Percentiles rank a stretch among this genome's conserved stretches.
Conservation (phyloP, 371 early-diverging fungal species). For the Rhizopus arrhizus region DNA sequence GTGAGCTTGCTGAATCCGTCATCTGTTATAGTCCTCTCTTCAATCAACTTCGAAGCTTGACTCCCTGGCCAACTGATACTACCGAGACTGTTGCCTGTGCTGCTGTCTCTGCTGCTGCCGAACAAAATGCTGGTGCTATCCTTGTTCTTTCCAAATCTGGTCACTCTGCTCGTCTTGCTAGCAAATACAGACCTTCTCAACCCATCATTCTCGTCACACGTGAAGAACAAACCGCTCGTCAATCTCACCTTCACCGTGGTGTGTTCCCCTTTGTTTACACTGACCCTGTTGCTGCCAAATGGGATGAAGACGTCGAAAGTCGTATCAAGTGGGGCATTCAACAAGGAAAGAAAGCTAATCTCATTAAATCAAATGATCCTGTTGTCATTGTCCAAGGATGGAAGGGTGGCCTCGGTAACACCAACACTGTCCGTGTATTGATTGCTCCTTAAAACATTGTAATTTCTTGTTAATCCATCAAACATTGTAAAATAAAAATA, state of each 20-base stretch:
- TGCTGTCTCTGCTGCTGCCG: slow-evolving; percentile 84
- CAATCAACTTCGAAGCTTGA: slow-evolving; percentile 75
- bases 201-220: slow-evolving; percentile 90
- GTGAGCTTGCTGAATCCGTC: slow-evolving; percentile 72
- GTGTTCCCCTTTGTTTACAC: slow-evolving; percentile 84
- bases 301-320: slow-evolving; percentile 88
- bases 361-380: slow-evolving; percentile 68
- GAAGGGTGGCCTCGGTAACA: slow-evolving; percentile 79
- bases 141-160: slow-evolving; percentile 83
- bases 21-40: slow-evolving; percentile 75
- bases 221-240: slow-evolving; percentile 79
- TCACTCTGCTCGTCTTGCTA: slow-evolving; percentile 83
- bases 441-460: slow-evolving; percentile 35
- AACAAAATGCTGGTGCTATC: slow-evolving; percentile 84
- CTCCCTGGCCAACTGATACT: slow-evolving; percentile 72
- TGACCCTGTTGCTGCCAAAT: slow-evolving; percentile 51
- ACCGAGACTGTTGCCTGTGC: slow-evolving; percentile 92
- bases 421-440: slow-evolving; percentile 83
- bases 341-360: slow-evolving; percentile 58
- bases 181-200: slow-evolving; percentile 91
- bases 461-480: background rate
- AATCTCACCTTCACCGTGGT: slow-evolving; percentile 85
- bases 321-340: slow-evolving; percentile 81
- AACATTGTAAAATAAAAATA: no score
- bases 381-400: slow-evolving; percentile 83